Conservation (phyloP, 306 rosid genomes). For the Lathyrus sativus region DNA sequence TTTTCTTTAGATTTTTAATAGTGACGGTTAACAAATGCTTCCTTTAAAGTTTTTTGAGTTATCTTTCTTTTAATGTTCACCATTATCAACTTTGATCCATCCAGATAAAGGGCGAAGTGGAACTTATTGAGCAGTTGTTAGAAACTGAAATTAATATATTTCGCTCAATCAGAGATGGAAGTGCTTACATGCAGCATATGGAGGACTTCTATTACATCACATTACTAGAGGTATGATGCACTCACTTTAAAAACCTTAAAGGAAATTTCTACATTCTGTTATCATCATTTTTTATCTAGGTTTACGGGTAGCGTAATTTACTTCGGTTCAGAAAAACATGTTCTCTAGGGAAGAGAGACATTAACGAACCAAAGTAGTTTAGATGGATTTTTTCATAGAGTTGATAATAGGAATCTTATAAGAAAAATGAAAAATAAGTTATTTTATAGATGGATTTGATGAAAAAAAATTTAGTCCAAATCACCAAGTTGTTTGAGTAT, state of each 20-base stretch:
- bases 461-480: no score
- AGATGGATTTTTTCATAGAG: no score
- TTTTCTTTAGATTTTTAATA: neutral
- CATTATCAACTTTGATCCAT: slow-evolving; percentile 31
- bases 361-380: no score
- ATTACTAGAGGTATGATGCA: slow-evolving; percentile 68
- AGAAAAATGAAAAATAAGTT: no score
- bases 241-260: slow-evolving; percentile 7
- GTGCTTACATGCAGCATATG: slow-evolving; percentile 95
- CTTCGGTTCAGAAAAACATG: no score
- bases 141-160: slow-evolving; percentile 91
- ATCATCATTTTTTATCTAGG: neutral
- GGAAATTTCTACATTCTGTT: neutral
- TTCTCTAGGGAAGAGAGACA: no score
- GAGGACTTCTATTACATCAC: slow-evolving; percentile 95
- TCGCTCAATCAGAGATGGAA: slow-evolving; percentile 94
- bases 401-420: no score
- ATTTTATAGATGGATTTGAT: no score
- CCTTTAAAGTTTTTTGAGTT: slow-evolving; percentile 13
- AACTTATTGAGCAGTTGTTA: slow-evolving; percentile 76
- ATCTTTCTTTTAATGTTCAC: slow-evolving; percentile 14
- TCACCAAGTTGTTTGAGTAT: no score
- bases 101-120: slow-evolving; percentile 96
- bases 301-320: no score
- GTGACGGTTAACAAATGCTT: neutral